Conservation (phyloP, 2,329 filamentous ascomycete genomes). For the Penicillium polonicum region DNA sequence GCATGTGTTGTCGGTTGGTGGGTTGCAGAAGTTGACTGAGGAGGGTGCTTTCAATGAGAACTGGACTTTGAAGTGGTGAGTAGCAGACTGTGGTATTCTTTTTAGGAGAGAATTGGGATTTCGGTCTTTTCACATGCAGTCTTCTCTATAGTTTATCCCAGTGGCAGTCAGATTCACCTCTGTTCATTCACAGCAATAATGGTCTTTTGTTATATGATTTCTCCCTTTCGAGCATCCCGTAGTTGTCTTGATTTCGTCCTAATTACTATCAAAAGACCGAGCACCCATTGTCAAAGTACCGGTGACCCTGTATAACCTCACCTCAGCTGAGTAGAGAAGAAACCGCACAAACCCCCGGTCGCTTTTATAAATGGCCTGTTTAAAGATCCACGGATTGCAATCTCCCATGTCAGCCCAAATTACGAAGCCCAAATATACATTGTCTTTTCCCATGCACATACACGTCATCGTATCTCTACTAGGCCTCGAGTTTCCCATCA, state of each 20-base stretch:
- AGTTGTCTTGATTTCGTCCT: not conserved
- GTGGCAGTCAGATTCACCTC: not conserved
- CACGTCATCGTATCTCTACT: not conserved
- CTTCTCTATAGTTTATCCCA: not conserved
- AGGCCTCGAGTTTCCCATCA: not conserved
- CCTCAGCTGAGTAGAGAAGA: not conserved
- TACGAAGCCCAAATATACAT: not conserved
- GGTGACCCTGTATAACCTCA: not conserved
- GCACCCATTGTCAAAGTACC: not conserved
- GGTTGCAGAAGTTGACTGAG: slow-evolving; percentile 50
- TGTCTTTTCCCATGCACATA: not conserved
- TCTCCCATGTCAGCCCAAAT: not conserved
- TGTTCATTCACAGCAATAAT: not conserved
- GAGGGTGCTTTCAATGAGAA: slow-evolving; percentile 58
- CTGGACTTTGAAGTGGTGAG: slow-evolving; percentile 60
- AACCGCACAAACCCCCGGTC: not conserved
- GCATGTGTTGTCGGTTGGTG: slow-evolving; percentile 52
- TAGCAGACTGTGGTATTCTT: slow-evolving; percentile 42
- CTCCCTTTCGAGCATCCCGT: too few relatives aligned
- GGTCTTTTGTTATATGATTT: too few relatives aligned
- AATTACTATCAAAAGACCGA: not conserved
- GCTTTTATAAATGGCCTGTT: not conserved
- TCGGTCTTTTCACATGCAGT: not conserved
- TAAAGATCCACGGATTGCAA: not conserved
- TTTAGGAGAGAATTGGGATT: not conserved